Evolutionary conservation across 306 rosid genomes (phyloP), one percentile per base, ranked within the genome.

Genomic region (Prunus fruticosa): DNA sequence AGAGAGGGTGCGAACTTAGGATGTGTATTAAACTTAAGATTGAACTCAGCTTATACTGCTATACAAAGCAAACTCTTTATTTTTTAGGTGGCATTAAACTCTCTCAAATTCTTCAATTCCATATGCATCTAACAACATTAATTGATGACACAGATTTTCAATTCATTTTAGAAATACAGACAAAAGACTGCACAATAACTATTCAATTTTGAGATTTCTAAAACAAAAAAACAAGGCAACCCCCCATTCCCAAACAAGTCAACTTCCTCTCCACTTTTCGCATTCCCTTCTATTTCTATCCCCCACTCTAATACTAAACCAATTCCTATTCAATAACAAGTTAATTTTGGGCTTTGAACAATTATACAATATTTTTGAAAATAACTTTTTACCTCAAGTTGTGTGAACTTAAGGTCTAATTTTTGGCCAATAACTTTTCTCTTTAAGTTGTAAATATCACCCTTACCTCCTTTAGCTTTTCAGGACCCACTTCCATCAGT

Each of bases 401-500:
- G 22, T 28, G 45, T 6, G 22, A 9, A 8, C 22, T 15, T 27
- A 63, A 3, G 45, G 45, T 15, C 5, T 27, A 15, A 63, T 63
- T 6, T 14, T 62, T 63, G 11, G 20, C 67, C 66, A 63, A 28
- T 30, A 28, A 63, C 67, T 30, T 43, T 13, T 47, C 72, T 47
- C 2, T 20, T 11, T 23, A 46, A 0, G 34, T 68, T 0, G 12
- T 45, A 60, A 25, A 73, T 27, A 63, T 54, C 71, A 34, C 56
- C 62, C 64, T 83, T 87, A 89, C 98, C 93, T 95, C 97, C 83
- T 92, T 95, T 76, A 95, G 86, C 87, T 87, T 95, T 84, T 92
- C 97, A 61, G 96, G 96, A 58, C 93, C 98, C 32, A 92, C 85
- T 90, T 92, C 96, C 60, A 85, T 69, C 79, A 95, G 76, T 86